phyloP scores from a whole-genome alignment of 75 land plant genomes.

The Cupressus sempervirens region DNA sequence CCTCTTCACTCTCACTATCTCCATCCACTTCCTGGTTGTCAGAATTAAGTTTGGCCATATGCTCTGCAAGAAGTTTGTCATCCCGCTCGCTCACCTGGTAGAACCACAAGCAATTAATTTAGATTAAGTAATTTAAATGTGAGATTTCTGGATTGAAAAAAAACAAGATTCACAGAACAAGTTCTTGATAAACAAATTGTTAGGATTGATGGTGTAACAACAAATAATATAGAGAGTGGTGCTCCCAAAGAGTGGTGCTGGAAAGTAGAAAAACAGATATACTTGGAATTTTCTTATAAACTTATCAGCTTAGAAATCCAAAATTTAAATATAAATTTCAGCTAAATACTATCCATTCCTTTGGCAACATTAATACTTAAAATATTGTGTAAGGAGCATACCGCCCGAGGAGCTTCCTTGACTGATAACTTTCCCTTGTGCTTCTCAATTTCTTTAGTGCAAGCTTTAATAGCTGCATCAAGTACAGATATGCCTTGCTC shows the following conservation, averaged over 20 bases:
- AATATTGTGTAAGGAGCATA: slow-evolving; percentile 28
- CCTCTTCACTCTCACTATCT: slow-evolving; percentile 82
- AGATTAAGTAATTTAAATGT: neutral
- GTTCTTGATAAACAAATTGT: too few relatives aligned
- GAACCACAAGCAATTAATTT: neutral
- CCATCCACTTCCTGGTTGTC: slow-evolving; percentile 82
- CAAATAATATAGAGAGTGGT: neutral
- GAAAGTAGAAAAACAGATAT: neutral
- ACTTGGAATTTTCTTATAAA: neutral
- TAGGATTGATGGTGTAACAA: neutral
- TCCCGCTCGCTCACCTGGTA: slow-evolving; percentile 93
- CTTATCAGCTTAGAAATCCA: neutral
- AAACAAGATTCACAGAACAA: neutral
- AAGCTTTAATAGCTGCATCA: slow-evolving; percentile 76
- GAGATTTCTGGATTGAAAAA: neutral
- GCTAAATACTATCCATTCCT: neutral
- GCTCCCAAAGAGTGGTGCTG: neutral
- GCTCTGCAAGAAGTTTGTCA: slow-evolving; percentile 80
- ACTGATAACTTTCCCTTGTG: slow-evolving; percentile 87
- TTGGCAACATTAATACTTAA: neutral
- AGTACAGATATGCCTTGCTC: slow-evolving; percentile 88
- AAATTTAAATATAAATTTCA: neutral
- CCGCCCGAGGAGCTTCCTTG: slow-evolving; percentile 89
- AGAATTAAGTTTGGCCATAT: slow-evolving; percentile 55
- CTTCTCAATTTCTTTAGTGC: slow-evolving; percentile 72